Conservation (phyloP, 2,329 filamentous ascomycete species). For the Fusarium sp. region DNA sequence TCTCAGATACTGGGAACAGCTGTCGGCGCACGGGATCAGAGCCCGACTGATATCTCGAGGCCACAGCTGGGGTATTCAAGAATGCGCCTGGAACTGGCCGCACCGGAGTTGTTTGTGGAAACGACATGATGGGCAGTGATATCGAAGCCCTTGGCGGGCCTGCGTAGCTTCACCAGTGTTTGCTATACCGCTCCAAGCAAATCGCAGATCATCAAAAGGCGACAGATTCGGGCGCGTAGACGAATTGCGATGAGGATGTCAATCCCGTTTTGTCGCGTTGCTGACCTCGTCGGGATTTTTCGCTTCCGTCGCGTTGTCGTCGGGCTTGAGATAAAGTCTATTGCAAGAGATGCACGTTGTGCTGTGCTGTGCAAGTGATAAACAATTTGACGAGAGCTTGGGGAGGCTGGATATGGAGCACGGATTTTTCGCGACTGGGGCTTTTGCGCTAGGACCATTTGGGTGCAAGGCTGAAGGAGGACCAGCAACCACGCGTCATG, state of each 20-base stretch:
- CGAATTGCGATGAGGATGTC: slow-evolving; percentile 21
- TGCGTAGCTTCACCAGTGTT: slow-evolving; percentile 47
- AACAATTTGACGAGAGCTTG: slow-evolving; percentile 50
- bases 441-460: slow-evolving; percentile 50
- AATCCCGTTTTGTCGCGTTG: slow-evolving; percentile 31
- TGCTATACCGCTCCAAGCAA: slow-evolving; percentile 38
- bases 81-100: slow-evolving; percentile 80
- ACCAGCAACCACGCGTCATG: slow-evolving; percentile 37
- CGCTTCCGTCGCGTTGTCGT: slow-evolving; percentile 41
- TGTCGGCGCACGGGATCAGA: slow-evolving; percentile 63
- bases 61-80: slow-evolving; percentile 76
- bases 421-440: slow-evolving; percentile 54
- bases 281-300: slow-evolving; percentile 14
- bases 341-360: slow-evolving; percentile 30
- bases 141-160: slow-evolving; percentile 46
- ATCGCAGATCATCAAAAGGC: slow-evolving; percentile 47
- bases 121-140: slow-evolving; percentile 60
- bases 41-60: slow-evolving; percentile 58
- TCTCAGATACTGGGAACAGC: slow-evolving; percentile 57
- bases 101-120: slow-evolving; percentile 71
- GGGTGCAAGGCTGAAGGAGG: slow-evolving; percentile 49
- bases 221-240: slow-evolving; percentile 33
- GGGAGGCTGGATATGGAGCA: slow-evolving; percentile 51
- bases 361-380: slow-evolving; percentile 34
- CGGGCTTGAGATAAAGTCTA: slow-evolving; percentile 33